Evolutionary conservation across 169 alveolate genomes (phyloP), one percentile per base, ranked within the genome.

Genomic region (Haemoproteus tartakovskyi): DNA sequence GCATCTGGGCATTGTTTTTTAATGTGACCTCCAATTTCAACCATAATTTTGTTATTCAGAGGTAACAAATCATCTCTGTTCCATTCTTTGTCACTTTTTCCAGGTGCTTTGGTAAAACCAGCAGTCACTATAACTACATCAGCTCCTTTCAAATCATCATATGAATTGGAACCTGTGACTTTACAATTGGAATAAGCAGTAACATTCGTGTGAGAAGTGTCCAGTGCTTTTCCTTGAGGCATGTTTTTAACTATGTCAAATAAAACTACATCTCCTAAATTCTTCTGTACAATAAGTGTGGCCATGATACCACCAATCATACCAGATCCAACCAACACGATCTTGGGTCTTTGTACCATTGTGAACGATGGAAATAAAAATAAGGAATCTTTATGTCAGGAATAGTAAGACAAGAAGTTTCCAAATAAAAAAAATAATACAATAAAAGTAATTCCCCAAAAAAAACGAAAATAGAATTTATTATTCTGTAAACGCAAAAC

Each of bases 61-160:
- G 88, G 87, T 11, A 92, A 83, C 43, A 92, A 80, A 46, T 92
- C 96, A 64, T 89, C 93, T 60, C 96, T 85, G 26, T 81, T 91
- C 95, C 92, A 89, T 51, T 89, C 92, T 16, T 91, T 92, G 24
- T 92, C 87, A 83, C 90, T 85, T 30, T 86, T 70, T 40, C 84
- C 84, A 4, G 84, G 84, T 1, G 46, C 84, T 22, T 70, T 70
- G 6, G 84, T 56, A 56, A 88, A 87, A n/a, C 96, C 96, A 9
- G 95, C 93, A 9, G 95, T 89, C 22, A 92, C 93, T 12, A 92
- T 87, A 8, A 89, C 92, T 2, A 92, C 93, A 63, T 91, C 95
- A 0, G 96, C 92, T 18, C 87, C 91, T 18, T 70, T 47, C 22
- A 91, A 41, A 26, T 78, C 88, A 8, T 78, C 62, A 62, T 61